Evolutionary conservation across 495 filamentous ascomycete species (phyloP), one percentile per base, ranked within the genome.

Genomic region (Trichoderma virens): DNA sequence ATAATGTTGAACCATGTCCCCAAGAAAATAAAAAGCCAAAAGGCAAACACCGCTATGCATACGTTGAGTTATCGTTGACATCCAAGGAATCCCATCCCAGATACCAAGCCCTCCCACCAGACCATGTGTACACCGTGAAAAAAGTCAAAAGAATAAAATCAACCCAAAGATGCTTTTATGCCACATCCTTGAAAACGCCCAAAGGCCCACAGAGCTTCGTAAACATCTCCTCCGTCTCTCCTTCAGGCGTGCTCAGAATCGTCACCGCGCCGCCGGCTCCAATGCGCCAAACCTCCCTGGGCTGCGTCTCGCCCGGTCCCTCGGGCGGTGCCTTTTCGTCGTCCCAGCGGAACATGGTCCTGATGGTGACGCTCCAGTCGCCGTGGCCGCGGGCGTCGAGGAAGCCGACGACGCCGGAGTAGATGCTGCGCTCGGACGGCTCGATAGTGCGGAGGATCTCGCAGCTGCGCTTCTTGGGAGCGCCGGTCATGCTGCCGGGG

Each of bases 401-500:
- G 73, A 94, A 97, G 0, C 93, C 93, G 39, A 95, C 80, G 1
- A 95, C 90, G 0, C 93, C 93, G 1, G 90, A 91, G 72, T 97
- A 98, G 32, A 97, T 74, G 1, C 90, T 86, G n/a, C 93, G 80
- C 59, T 85, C 80, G 18, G 76, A 74, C n/a, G 69, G 70, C 71
- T 97, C 93, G 56, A 96, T 81, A 0, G 72, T 70, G 61, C 79
- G 74, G 45, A 98, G 79, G 54, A 97, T 81, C 81, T 96, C 85
- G 71, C 93, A 96, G 41, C 86, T 90, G 25, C 93, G 84, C 70
- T 90, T 90, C 78, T 98, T 98, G 0, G 93, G 93, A 6, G 93
- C 93, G 18, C 93, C 93, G 2, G 93, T 98, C 93, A 98, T 98
- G 56, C 86, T 90, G 0, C 94, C 94, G 0, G 94, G 92, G 0